Evolutionary conservation across 148 eudicot genomes (phyloP), one percentile per base, ranked within the genome.

Genomic region (Bassia scoparia): DNA sequence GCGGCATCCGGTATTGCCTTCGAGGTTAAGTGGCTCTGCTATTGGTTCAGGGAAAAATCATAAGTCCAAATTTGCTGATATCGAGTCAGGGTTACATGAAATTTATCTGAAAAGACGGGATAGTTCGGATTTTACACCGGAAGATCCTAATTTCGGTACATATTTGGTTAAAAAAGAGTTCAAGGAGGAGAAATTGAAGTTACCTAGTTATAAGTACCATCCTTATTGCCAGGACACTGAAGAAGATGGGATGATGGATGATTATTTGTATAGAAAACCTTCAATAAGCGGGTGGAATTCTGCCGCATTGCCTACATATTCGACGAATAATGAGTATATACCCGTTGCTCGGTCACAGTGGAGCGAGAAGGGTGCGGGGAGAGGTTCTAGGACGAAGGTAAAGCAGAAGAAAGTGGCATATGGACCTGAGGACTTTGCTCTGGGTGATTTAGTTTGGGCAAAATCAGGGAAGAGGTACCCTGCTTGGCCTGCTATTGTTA

Each of bases 401-500:
- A 80, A 66, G 21, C 80, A 74, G 61, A 81, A 53, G 85, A 77
- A 83, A 73, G 79, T 73, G 33, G 64, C 69, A 7, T 83, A 83
- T 80, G 84, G 61, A 68, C 84, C 84, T 16, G 77, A 68, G 79
- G 89, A 86, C 73, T 88, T 88, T 77, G 67, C 80, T 59, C 67
- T 83, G 77, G 92, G 85, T 30, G 89, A 84, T 78, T 78, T 88
- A 49, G 88, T 86, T 26, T 88, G 92, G 92, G 92, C 92, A 12
- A 88, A 86, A 62, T 86, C 88, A 27, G 89, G 92, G 78, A 88
- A 84, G 82, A 84, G 84, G 65, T 83, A 73, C 55, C 92, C 92
- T 44, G 88, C 92, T 71, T 88, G 92, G 92, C 92, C 92, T 29
- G 89, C 84, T 60, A 80, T 88, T 72, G 87, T 88, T 27, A 84